These are phyloP conservation scores for Nakazawaea peltata DNA, from an alignment of 805 yeast species.

Conservation along the genomic window DNA sequence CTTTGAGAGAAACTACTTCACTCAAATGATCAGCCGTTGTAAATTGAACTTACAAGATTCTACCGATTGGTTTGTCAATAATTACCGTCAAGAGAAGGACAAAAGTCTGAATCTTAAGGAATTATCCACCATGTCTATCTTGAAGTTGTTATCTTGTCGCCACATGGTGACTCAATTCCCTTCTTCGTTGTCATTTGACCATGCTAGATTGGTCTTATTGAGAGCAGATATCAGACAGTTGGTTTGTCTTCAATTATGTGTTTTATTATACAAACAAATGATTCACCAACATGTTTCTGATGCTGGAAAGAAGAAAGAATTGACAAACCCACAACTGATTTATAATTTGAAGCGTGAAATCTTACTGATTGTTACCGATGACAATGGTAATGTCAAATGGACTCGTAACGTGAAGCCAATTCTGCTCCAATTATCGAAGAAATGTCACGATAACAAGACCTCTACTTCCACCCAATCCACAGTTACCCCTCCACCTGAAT, in stretches of 20 bases:
- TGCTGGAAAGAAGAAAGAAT: slow-evolving; percentile 25
- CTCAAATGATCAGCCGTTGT: slow-evolving; percentile 40
- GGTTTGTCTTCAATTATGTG: slow-evolving; percentile 70
- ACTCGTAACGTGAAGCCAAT: slow-evolving; percentile 71
- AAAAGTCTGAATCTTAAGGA: slow-evolving; percentile 22
- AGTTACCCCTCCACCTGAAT: slow-evolving; percentile 26
- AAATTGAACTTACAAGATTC: slow-evolving; percentile 55
- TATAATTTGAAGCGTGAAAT: slow-evolving; percentile 58
- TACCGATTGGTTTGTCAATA: slow-evolving; percentile 54
- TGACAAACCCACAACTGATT: slow-evolving; percentile 28
- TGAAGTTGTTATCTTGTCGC: slow-evolving; percentile 65
- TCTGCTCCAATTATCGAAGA: slow-evolving; percentile 55
- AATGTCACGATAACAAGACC: slow-evolving; percentile 7
- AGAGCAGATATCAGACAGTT: slow-evolving; percentile 83
- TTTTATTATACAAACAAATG: slow-evolving; percentile 65
- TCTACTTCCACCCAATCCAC: slow-evolving; percentile 11
- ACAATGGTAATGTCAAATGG: slow-evolving; percentile 85
- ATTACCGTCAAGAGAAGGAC: slow-evolving; percentile 16
- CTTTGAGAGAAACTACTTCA: slow-evolving; percentile 80
- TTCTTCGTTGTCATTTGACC: slow-evolving; percentile 76
- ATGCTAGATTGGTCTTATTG: slow-evolving; percentile 64
- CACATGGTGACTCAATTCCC: slow-evolving; percentile 81
- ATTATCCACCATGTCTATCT: slow-evolving; percentile 41
- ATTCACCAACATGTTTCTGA: slow-evolving; percentile 26
- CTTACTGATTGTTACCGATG: slow-evolving; percentile 73